A percentile compares a stretch with the other conserved stretches of the same genome.
phyloP scores from a whole-genome alignment of 129 eudicot genomes.

The Helichrysum umbraculigerum region DNA sequence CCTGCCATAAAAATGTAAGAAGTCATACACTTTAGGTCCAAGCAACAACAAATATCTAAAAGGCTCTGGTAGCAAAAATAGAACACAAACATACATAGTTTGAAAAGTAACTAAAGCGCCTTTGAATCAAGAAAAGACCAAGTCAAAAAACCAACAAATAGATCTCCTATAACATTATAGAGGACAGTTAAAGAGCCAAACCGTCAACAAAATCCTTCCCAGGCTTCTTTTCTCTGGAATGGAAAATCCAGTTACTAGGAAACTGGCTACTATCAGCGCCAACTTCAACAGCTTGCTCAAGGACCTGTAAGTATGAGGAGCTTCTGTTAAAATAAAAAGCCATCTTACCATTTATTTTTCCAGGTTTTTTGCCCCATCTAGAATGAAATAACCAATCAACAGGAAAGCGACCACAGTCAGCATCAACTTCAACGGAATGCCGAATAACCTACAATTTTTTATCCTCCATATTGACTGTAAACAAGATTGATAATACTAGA shows the following conservation, averaged over 20 bases:
- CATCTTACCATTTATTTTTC: slow-evolving; percentile 84
- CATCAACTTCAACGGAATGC: slow-evolving; percentile 85
- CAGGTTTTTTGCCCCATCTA: slow-evolving; percentile 97
- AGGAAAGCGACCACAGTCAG: slow-evolving; percentile 73
- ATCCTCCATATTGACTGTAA: slow-evolving; percentile 42
- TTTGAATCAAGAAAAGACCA: not conserved
- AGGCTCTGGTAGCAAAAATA: not conserved
- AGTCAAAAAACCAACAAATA: not conserved
- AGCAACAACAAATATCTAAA: slow-evolving; percentile 14
- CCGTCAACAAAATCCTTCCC: slow-evolving; percentile 96
- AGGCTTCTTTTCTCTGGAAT: slow-evolving; percentile 93
- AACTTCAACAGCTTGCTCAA: slow-evolving; percentile 78
- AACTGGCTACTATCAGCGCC: slow-evolving; percentile 95
- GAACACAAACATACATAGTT: not conserved
- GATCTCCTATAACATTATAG: slow-evolving; percentile 1
- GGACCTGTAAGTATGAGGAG: slow-evolving; percentile 69
- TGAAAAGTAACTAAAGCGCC: not conserved
- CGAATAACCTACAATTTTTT: slow-evolving; percentile 67
- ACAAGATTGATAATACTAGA: slow-evolving; percentile 12
- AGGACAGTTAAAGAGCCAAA: slow-evolving; percentile 52
- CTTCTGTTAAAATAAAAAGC: slow-evolving; percentile 32
- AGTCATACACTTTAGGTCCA: not conserved
- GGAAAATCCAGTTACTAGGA: slow-evolving; percentile 95
- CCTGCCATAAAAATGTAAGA: slow-evolving; percentile 50
- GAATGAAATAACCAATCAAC: slow-evolving; percentile 88